phyloP scores from a whole-genome alignment of 2,329 filamentous ascomycete genomes.

The Ramichloridium luteum region DNA sequence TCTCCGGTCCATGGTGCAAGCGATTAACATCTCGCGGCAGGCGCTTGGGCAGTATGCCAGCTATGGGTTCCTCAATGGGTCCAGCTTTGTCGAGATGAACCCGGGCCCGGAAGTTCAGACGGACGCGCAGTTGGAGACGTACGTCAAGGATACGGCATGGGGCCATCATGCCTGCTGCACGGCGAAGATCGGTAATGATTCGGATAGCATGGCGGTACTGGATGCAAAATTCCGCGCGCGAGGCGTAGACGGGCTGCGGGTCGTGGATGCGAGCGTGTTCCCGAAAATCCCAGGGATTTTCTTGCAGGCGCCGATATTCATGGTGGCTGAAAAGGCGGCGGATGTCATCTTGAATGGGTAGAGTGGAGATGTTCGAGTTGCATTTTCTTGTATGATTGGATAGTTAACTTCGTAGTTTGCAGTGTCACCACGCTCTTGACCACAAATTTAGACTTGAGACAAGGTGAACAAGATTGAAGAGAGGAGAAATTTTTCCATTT shows the following conservation, averaged over 20 bases:
- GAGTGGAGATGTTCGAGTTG: slow-evolving; percentile 1
- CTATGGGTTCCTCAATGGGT: slow-evolving; percentile 8
- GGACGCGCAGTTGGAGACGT: slow-evolving; percentile 35
- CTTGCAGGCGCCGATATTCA: slow-evolving; percentile 41
- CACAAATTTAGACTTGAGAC: too few relatives aligned
- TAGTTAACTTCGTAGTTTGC: too few relatives aligned
- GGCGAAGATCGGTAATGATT: slow-evolving; percentile 38
- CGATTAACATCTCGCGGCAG: slow-evolving; percentile 17
- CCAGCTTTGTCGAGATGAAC: slow-evolving; percentile 24
- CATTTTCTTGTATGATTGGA: too few relatives aligned
- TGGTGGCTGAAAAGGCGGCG: slow-evolving; percentile 49
- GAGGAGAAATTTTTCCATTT: too few relatives aligned
- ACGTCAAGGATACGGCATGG: slow-evolving; percentile 34
- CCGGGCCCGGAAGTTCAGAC: slow-evolving; percentile 31
- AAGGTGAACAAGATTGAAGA: too few relatives aligned
- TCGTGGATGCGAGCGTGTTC: slow-evolving; percentile 28
- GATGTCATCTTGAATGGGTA: slow-evolving; percentile 37
- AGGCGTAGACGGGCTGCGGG: slow-evolving; percentile 8
- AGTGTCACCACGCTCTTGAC: too few relatives aligned
- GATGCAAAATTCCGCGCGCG: slow-evolving; percentile 10
- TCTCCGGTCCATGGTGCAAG: slow-evolving; percentile 42
- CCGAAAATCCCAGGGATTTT: slow-evolving; percentile 44
- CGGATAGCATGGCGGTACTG: slow-evolving; percentile 10
- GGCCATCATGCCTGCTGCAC: slow-evolving; percentile 47
- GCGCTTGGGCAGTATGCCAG: slow-evolving; percentile 7